Evolutionary conservation across 495 filamentous ascomycete species (phyloP).

Genomic region (Tetracladium setigerum): DNA sequence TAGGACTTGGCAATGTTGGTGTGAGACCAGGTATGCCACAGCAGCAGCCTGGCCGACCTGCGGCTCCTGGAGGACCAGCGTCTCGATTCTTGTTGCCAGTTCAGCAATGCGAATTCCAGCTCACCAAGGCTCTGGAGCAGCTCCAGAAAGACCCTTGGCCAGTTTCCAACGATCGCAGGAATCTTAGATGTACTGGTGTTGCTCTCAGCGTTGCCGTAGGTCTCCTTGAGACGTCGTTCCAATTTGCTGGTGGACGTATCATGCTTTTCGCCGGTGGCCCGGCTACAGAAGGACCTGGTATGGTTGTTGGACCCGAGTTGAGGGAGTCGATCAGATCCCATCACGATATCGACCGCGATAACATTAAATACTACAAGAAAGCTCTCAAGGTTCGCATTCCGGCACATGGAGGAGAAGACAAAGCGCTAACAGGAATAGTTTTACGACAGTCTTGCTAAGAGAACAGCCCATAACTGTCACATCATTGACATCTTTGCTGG

Average conservation of each 20-base stretch:
- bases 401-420: background rate
- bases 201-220: slow-evolving; percentile 93
- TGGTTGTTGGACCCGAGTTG: slow-evolving; percentile 95
- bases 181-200: slow-evolving; percentile 90
- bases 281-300: slow-evolving; percentile 91
- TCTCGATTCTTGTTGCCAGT: slow-evolving; percentile 91
- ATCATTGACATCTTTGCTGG: slow-evolving; percentile 97
- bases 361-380: slow-evolving; percentile 99
- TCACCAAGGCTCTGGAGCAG: slow-evolving; percentile 94
- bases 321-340: slow-evolving; percentile 97
- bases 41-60: slow-evolving; percentile 59
- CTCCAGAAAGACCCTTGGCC: slow-evolving; percentile 98
- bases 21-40: slow-evolving; percentile 76
- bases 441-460: slow-evolving; percentile 94
- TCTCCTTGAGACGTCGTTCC: slow-evolving; percentile 87
- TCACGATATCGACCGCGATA: slow-evolving; percentile 97
- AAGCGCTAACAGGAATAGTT: slow-evolving; percentile 43
- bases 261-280: slow-evolving; percentile 97
- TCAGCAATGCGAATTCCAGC: slow-evolving; percentile 94
- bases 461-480: slow-evolving; percentile 93
- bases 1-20: slow-evolving; percentile 64
- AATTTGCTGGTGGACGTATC: slow-evolving; percentile 88
- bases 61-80: slow-evolving; percentile 66
- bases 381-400: slow-evolving; percentile 70
- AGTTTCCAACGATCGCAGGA: slow-evolving; percentile 87